These are phyloP conservation scores for Sporothrix globosa DNA, from an alignment of 2,329 filamentous ascomycete species.

Conservation along the genomic window DNA sequence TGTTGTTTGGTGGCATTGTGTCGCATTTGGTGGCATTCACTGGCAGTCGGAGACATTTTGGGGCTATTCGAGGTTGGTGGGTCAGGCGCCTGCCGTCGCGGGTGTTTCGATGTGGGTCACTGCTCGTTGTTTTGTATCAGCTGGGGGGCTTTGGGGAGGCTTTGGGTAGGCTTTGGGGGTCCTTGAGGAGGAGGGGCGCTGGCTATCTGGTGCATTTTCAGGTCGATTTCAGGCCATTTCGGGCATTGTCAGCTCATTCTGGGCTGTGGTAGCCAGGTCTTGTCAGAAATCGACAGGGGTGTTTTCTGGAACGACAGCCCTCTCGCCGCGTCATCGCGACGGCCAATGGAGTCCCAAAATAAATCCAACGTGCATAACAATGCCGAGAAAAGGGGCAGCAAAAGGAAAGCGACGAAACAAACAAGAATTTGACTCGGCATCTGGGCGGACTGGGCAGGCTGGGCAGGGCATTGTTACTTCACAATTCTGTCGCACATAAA, in stretches of 20 bases:
- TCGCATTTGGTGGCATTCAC: too few relatives aligned
- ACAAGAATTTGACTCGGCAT: neutral
- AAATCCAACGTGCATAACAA: constrained; percentile 19
- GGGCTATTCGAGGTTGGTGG: neutral
- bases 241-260: neutral
- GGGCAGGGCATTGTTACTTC: neutral
- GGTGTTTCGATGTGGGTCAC: constrained; percentile 18
- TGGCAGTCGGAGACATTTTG: neutral
- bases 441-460: neutral
- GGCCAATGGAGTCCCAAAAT: constrained; percentile 16
- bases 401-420: constrained; percentile 6
- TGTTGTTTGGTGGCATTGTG: neutral
- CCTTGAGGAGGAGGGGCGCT: too few relatives aligned
- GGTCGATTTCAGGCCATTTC: too few relatives aligned
- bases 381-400: constrained; percentile 12
- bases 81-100: constrained; percentile 7
- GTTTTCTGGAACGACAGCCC: neutral
- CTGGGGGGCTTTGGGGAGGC: neutral
- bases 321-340: neutral
- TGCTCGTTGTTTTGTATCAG: constrained; percentile 6
- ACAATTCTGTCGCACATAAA: neutral
- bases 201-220: neutral
- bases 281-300: constrained; percentile 16
- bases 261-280: constrained; percentile 19
- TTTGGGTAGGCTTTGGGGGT: neutral